Base-by-base conservation (phyloP, 176 grass and related monocot species). In the Zizania latifolia region DNA sequence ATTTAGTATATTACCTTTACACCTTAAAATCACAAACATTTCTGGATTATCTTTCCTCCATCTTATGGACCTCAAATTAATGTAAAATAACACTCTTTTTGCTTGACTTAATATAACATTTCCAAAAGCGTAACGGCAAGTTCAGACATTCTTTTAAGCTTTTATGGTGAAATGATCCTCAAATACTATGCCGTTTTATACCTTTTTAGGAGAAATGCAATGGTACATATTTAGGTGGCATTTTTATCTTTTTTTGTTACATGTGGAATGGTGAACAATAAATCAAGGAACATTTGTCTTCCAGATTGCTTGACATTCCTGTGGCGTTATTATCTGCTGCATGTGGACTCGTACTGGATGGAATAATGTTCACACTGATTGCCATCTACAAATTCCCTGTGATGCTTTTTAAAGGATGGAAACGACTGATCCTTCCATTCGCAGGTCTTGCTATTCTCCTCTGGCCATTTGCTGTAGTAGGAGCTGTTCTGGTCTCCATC, bases 341-440 rank as follows among this genome's bases (percentile, higher is more conserved):
- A 59, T 65, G 76, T 70, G 95, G 95, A 27, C 72, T 99, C 82
- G 31, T 88, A 59, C 30, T 94, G 59, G 91, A 94, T 73, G 74
- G 72, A 31, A 76, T 89, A 71, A 81, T 99, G 70, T 87, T 94
- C 65, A 83, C 95, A 51, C 61, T 92, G 45, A 90, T 94, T 76
- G 89, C 95, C 53, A 34, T 92, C 24, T 92, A 82, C 79, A 99
- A 99, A 64, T 84, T 71, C 77, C 95, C 95, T 24, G 86, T 92
- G 68, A 99, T 99, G 95, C 91, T 99, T 75, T 84, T 99, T 68
- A 99, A 99, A 87, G 95, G 95, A 70, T 99, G 95, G 95, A 87
- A 86, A 53, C 78, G 95, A 40, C 74, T 99, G 48, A 76, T 94
- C 65, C 86, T 99, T 46, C 95, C 95, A 35, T 86, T 99, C 62